Base-by-base conservation (phyloP, 495 filamentous ascomycete species). In the Neurospora sp. region DNA sequence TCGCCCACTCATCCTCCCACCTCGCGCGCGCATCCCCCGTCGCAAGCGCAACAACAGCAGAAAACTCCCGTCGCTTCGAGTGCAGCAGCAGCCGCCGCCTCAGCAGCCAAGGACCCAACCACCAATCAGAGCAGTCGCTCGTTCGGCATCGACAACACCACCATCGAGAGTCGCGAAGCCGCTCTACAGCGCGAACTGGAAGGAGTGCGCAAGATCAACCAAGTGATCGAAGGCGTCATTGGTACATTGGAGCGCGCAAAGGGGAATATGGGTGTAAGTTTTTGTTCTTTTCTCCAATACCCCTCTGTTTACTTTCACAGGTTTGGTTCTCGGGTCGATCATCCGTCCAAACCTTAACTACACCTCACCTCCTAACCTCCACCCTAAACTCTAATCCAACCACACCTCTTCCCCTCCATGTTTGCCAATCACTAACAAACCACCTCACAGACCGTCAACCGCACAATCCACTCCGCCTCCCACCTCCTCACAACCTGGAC, bases 401-500 rank as follows among this genome's bases (percentile, higher is more conserved):
- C 37, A n/a, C 59, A 11, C 16, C 18, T n/a, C 42, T 3, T 42
- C 42, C 42, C 42, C 7, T 18, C 18, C 40, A 11, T 40, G 40
- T 8, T 9, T n/a, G 8, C 9, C 44, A 9, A 46, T 4, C 3
- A n/a, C 44, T 71, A 14, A 69, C 42, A 11, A n/a, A 22, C 6
- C 14, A 27, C 14, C 20, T 38, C 2, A 5, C 74, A 96, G 91
- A 96, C 92, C 14, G 94, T 99, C 14, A 92, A 92, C 53, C 86
- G 87, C 70, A 98, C 96, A 4, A 92, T 98, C 37, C 84, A 87
- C 70, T 94, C 92, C 61, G 93, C 95, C n/a, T 94, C 94, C 42
- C 93, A 93, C 0, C 88, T 99, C n/a, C 88, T 99, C 42, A 93
- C 94, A 76, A 96, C 96, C 37, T 99, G 94, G 94, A 96, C 94